These are phyloP conservation scores for Rhizodiscina lignyota DNA, from an alignment of 495 filamentous ascomycete genomes.

Conservation along the genomic window DNA sequence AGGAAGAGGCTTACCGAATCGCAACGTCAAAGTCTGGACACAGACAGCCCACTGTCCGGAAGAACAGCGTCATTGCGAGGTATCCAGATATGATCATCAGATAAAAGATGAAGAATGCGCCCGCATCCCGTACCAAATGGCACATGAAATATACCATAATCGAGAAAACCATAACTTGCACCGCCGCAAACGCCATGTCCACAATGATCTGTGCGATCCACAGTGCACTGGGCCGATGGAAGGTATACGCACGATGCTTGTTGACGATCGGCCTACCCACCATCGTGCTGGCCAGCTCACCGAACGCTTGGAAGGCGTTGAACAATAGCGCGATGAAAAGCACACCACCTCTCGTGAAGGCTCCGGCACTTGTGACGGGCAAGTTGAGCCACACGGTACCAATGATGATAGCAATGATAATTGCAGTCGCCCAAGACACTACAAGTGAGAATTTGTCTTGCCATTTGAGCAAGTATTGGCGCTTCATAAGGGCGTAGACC, in stretches of 20 bases:
- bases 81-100: constrained; percentile 55
- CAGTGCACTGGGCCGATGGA: constrained; percentile 61
- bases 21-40: constrained; percentile 77
- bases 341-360: constrained; percentile 63
- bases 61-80: constrained; percentile 63
- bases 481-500: constrained; percentile 65
- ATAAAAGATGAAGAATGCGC: constrained; percentile 66
- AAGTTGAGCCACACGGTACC: constrained; percentile 65
- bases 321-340: constrained; percentile 62
- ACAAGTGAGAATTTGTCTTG: constrained; percentile 64
- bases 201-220: constrained; percentile 69
- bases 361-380: constrained; percentile 45
- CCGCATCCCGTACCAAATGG: constrained; percentile 44
- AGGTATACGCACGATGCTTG: constrained; percentile 64
- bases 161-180: constrained; percentile 51
- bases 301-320: constrained; percentile 67
- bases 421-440: constrained; percentile 60
- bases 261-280: constrained; percentile 57
- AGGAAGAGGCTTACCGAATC: constrained; percentile 22
- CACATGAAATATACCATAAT: constrained; percentile 75
- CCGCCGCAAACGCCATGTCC: constrained; percentile 53
- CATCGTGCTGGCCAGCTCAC: constrained; percentile 57
- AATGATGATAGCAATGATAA: constrained; percentile 58
- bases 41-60: constrained; percentile 60
- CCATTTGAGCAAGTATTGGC: constrained; percentile 72